These are phyloP conservation scores for Boehmeria nivea DNA, from an alignment of 306 rosid species.

Conservation along the genomic window DNA sequence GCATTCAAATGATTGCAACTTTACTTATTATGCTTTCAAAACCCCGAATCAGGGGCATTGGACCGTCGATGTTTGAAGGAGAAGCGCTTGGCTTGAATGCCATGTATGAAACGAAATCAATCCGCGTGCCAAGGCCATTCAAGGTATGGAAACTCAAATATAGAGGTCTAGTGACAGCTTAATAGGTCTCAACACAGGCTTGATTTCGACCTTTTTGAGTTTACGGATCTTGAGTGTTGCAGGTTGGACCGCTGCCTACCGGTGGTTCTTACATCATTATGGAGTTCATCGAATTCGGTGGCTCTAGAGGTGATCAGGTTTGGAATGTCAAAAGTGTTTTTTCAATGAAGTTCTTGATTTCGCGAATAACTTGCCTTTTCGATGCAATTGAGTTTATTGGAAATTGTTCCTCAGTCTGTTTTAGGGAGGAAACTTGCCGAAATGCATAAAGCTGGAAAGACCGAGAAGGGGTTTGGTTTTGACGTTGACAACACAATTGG, in stretches of 20 bases:
- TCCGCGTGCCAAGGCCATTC: slow-evolving; percentile 81
- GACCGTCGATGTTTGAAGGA: slow-evolving; percentile 89
- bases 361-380: background rate
- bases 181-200: slow-evolving; percentile 3
- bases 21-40: slow-evolving; percentile 18
- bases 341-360: no score
- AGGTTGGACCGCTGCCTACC: slow-evolving; percentile 78
- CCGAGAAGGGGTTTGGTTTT: slow-evolving; percentile 78
- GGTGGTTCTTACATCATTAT: slow-evolving; percentile 93
- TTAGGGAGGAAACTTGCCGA: slow-evolving; percentile 88
- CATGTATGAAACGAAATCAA: slow-evolving; percentile 67
- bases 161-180: slow-evolving; percentile 1
- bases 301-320: slow-evolving; percentile 74
- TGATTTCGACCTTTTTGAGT: background rate
- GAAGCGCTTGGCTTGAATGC: slow-evolving; percentile 94
- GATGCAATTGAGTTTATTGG: background rate
- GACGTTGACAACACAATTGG: slow-evolving; percentile 85
- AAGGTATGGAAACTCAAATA: slow-evolving; percentile 46
- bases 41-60: slow-evolving; percentile 71
- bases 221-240: slow-evolving; percentile 27
- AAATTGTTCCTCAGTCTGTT: slow-evolving; percentile 45
- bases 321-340: background rate
- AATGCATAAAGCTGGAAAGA: slow-evolving; percentile 89
- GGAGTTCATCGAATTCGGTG: slow-evolving; percentile 86
- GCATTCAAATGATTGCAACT: background rate